Evolutionary conservation across 306 rosid species (phyloP).

Genomic region (Purshia tridentata): DNA sequence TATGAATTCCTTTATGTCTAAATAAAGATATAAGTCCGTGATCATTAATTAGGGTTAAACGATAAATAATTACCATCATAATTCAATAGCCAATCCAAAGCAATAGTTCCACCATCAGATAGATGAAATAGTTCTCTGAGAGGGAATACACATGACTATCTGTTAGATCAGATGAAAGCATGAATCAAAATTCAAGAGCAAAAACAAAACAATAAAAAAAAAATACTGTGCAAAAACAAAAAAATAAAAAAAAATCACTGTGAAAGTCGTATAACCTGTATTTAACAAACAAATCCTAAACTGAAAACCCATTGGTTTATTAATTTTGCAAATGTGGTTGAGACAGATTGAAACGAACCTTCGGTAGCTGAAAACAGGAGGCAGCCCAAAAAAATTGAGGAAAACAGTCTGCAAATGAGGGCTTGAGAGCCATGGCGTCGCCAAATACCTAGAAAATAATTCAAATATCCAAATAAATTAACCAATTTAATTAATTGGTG

Average conservation of each 20-base stretch:
- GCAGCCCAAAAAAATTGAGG: conserved; percentile 58
- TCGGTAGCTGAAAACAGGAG: conserved; percentile 67
- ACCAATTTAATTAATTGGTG: no score
- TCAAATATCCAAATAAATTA: neutral
- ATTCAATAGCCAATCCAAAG: conserved; percentile 43
- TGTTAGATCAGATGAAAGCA: conserved; percentile 38
- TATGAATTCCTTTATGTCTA: neutral
- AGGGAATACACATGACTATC: conserved; percentile 1
- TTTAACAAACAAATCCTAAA: neutral
- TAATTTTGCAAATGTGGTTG: no score
- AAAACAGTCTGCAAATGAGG: conserved; percentile 85
- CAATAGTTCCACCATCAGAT: conserved; percentile 43
- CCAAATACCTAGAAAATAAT: conserved; percentile 41
- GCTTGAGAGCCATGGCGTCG: conserved; percentile 84
- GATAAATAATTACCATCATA: conserved; percentile 33
- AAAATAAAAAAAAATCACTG: neutral
- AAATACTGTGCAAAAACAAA: neutral
- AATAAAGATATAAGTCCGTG: neutral
- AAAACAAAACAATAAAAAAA: neutral
- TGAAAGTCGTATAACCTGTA: neutral
- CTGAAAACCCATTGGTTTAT: neutral
- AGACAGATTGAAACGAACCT: conserved; percentile 37
- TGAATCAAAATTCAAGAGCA: conserved; percentile 1
- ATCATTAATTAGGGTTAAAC: neutral
- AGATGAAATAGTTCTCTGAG: conserved; percentile 33